These are phyloP conservation scores for Rutidosis leptorrhynchoides DNA, from an alignment of 129 eudicot genomes.

Conservation along the genomic window DNA sequence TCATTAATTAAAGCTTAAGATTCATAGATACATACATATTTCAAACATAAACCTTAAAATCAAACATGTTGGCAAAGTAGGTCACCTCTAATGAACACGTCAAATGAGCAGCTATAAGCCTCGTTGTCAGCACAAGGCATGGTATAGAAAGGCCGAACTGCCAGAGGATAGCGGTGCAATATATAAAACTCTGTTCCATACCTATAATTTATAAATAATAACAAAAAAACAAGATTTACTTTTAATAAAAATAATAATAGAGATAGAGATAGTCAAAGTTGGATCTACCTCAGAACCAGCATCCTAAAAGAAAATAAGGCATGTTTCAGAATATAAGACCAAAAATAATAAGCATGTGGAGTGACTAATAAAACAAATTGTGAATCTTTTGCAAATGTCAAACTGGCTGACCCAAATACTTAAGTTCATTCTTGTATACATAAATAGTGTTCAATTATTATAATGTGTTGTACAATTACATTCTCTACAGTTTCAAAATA, in stretches of 20 bases:
- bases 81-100: conserved; percentile 80
- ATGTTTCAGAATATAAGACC: conserved; percentile 7
- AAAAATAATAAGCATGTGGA: too few relatives aligned
- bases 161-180: conserved; percentile 80
- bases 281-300: conserved; percentile 79
- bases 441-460: too few relatives aligned
- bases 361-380: too few relatives aligned
- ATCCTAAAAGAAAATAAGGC: conserved; percentile 57
- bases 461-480: too few relatives aligned
- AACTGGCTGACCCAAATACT: too few relatives aligned
- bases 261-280: background rate
- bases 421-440: too few relatives aligned
- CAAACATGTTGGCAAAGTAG: background rate
- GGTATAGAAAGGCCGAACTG: conserved; percentile 88
- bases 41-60: background rate
- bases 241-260: background rate
- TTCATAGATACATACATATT: too few relatives aligned
- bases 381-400: too few relatives aligned
- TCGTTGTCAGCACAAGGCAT: conserved; percentile 74
- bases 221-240: background rate
- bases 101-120: conserved; percentile 78
- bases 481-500: too few relatives aligned
- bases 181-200: conserved; percentile 87
- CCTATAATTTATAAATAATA: conserved; percentile 32
- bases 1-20: background rate